Percentiles rank a stretch among this genome's conserved stretches.
Conservation (phyloP, 2,329 filamentous ascomycete species). For the Madurella fahalii region DNA sequence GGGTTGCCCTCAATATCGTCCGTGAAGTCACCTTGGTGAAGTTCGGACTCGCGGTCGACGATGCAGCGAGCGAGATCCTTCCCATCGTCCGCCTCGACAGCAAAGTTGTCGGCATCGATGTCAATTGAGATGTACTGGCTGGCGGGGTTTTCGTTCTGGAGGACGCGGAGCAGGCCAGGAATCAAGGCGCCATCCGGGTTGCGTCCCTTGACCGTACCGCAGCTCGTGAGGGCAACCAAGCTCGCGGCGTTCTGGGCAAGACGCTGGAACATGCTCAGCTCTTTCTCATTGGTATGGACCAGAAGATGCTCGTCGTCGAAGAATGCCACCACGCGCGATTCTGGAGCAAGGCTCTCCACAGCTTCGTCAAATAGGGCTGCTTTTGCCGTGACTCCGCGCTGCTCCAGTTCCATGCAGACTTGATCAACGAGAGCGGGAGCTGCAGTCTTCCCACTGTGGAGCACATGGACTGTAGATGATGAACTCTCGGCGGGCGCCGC, state of each 20-base stretch:
- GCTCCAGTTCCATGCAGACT: not conserved
- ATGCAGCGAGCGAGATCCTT: conserved; percentile 18
- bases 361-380: not conserved
- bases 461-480: not conserved
- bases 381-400: not conserved
- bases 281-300: not conserved
- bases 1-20: not conserved
- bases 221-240: conserved; percentile 19
- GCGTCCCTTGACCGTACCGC: conserved; percentile 22
- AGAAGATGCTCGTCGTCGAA: conserved; percentile 1
- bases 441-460: not conserved
- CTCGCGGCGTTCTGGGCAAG: conserved; percentile 14
- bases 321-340: not conserved
- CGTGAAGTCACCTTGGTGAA: not conserved
- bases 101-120: conserved; percentile 18
- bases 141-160: conserved; percentile 27
- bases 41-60: conserved; percentile 14
- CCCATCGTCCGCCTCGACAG: not conserved
- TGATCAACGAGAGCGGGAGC: not conserved
- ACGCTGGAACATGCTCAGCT: conserved; percentile 17
- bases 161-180: conserved; percentile 25
- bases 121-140: conserved; percentile 23
- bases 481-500: not conserved
- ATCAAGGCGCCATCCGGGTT: conserved; percentile 25
- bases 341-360: not conserved